These are phyloP conservation scores for Xylaria sp. DNA, from an alignment of 2,329 filamentous ascomycete species.

Conservation along the genomic window DNA sequence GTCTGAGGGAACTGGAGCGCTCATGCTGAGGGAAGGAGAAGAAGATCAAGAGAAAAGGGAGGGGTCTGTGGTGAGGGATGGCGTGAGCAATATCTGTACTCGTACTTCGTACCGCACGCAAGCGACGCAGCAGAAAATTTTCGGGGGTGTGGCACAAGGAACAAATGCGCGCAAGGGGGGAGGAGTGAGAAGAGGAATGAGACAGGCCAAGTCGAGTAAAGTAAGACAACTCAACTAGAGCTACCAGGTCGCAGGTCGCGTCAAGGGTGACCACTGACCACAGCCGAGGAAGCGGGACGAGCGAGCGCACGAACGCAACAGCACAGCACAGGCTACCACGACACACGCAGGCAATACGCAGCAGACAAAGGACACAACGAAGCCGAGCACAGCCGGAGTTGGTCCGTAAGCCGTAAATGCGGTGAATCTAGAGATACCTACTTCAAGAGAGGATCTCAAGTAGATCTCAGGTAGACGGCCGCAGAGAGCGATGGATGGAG, in stretches of 20 bases:
- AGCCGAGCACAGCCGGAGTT: conserved; percentile 17
- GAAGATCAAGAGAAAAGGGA: conserved; percentile 27
- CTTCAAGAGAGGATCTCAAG: too few relatives aligned
- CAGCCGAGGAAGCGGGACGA: conserved; percentile 24
- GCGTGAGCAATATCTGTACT: conserved; percentile 28
- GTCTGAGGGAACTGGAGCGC: conserved; percentile 32
- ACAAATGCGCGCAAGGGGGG: conserved; percentile 25
- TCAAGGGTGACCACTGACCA: conserved; percentile 26
- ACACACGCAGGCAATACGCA: conserved; percentile 1
- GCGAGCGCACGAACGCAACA: conserved; percentile 18
- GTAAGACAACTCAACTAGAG: conserved; percentile 25
- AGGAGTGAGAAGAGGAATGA: conserved; percentile 27
- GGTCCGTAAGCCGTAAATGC: conserved; percentile 23
- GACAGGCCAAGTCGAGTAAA: conserved; percentile 30
- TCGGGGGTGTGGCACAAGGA: conserved; percentile 32
- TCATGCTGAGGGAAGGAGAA: conserved; percentile 34
- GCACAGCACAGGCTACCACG: background rate
- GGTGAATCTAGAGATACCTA: conserved; percentile 16
- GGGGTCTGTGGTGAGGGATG: conserved; percentile 26
- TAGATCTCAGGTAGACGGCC: background rate
- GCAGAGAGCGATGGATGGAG: background rate
- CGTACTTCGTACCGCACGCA: conserved; percentile 20
- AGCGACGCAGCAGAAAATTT: conserved; percentile 25
- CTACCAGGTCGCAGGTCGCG: conserved; percentile 21
- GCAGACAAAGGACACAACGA: conserved; percentile 6